These are phyloP conservation scores for Sugiyamaella novakii DNA, from an alignment of 1,139 yeast species.

Conservation along the genomic window DNA sequence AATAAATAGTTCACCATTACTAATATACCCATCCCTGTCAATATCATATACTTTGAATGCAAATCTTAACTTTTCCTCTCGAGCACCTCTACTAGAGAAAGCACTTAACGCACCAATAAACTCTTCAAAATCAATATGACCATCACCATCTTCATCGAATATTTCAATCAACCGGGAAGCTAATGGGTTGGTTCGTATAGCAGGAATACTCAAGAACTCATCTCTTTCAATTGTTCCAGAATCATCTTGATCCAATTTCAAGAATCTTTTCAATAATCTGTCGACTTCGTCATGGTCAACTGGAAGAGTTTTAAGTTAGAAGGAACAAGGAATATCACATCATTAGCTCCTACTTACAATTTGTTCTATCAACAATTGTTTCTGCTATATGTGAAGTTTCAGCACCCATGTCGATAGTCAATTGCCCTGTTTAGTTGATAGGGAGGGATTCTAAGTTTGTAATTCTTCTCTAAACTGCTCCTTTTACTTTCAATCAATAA, in stretches of 20 bases:
- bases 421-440: too few species aligned
- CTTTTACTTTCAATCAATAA: too few species aligned
- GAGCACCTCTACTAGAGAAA: conserved; percentile 84
- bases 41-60: conserved; percentile 95
- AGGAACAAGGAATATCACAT: not conserved
- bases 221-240: conserved; percentile 89
- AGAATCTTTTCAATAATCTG: conserved; percentile 84
- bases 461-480: too few species aligned
- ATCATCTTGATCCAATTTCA: conserved; percentile 92
- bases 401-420: conserved; percentile 59
- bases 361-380: conserved; percentile 72
- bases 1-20: conserved; percentile 90
- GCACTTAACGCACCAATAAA: conserved; percentile 88
- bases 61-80: conserved; percentile 80
- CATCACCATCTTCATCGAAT: conserved; percentile 91
- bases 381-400: conserved; percentile 68
- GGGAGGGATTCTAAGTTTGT: too few species aligned
- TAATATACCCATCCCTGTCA: conserved; percentile 91
- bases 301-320: conserved; percentile 6
- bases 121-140: conserved; percentile 94
- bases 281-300: conserved; percentile 77
- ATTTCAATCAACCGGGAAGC: conserved; percentile 91
- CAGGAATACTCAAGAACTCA: conserved; percentile 91
- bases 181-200: conserved; percentile 85
- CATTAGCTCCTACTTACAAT: conserved; percentile 46